Evolutionary conservation across 495 filamentous ascomycete genomes (phyloP).

Genomic region (Aspergillus homomorphus): DNA sequence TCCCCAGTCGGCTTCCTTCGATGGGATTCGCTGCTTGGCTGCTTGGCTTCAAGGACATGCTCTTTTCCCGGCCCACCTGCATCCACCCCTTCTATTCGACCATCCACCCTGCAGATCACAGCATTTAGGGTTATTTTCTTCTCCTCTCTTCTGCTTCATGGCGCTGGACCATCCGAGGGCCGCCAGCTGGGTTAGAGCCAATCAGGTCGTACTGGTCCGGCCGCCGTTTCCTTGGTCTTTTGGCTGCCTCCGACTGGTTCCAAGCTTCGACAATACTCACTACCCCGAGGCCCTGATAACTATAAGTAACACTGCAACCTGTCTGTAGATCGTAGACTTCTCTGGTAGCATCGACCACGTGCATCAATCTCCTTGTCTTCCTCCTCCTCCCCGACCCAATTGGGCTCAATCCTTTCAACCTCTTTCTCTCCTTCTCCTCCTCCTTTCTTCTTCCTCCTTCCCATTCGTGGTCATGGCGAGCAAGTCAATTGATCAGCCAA

Average conservation of each 20-base stretch:
- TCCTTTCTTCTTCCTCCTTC: neutral
- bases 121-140: slow-evolving; percentile 7
- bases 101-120: neutral
- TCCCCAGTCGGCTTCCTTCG: neutral
- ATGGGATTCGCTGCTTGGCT: neutral
- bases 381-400: neutral
- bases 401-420: neutral
- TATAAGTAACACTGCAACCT: slow-evolving; percentile 4
- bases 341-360: neutral
- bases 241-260: neutral
- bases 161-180: neutral
- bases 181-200: slow-evolving; percentile 1
- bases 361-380: neutral
- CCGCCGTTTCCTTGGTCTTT: neutral
- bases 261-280: neutral
- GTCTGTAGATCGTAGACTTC: neutral
- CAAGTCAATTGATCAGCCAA: neutral
- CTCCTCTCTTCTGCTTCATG: slow-evolving; percentile 8
- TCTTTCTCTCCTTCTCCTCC: neutral
- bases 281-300: neutral
- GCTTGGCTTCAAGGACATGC: neutral
- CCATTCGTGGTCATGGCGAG: neutral
- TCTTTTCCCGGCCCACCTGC: slow-evolving; percentile 6
- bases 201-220: slow-evolving; percentile 8
- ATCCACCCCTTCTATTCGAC: slow-evolving; percentile 10